Evolutionary conservation across 2,329 filamentous ascomycete species (phyloP).

Genomic region (Calonectria leucothoes): DNA sequence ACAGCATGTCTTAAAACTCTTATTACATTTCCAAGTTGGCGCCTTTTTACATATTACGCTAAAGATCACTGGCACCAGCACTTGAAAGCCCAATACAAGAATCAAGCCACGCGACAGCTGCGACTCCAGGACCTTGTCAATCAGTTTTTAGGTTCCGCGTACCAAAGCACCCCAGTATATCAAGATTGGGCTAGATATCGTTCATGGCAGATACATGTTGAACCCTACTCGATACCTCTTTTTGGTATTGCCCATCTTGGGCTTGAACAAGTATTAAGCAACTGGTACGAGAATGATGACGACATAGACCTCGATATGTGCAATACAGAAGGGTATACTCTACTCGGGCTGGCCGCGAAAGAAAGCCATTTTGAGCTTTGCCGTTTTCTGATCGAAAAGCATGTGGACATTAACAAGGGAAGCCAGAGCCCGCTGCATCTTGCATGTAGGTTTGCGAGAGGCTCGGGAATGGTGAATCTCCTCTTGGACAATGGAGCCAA

Average conservation of each 20-base stretch:
- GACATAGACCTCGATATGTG: background rate
- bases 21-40: background rate
- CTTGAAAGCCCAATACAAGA: background rate
- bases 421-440: background rate
- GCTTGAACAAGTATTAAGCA: background rate
- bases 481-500: background rate
- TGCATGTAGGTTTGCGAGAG: background rate
- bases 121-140: background rate
- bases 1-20: slow-evolving; percentile 15
- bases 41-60: background rate
- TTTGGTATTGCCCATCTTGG: background rate
- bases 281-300: background rate
- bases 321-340: background rate
- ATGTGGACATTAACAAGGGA: background rate
- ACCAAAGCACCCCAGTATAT: background rate
- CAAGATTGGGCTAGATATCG: background rate
- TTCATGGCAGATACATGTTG: background rate
- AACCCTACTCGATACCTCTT: background rate
- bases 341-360: background rate
- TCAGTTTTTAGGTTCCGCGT: background rate
- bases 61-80: background rate
- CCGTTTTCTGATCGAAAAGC: background rate
- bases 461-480: background rate
- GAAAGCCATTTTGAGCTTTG: background rate
- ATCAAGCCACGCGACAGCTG: background rate